Evolutionary conservation across 2,329 filamentous ascomycete species (phyloP), one percentile per base, ranked within the genome.

Genomic region (Claviceps sp.): DNA sequence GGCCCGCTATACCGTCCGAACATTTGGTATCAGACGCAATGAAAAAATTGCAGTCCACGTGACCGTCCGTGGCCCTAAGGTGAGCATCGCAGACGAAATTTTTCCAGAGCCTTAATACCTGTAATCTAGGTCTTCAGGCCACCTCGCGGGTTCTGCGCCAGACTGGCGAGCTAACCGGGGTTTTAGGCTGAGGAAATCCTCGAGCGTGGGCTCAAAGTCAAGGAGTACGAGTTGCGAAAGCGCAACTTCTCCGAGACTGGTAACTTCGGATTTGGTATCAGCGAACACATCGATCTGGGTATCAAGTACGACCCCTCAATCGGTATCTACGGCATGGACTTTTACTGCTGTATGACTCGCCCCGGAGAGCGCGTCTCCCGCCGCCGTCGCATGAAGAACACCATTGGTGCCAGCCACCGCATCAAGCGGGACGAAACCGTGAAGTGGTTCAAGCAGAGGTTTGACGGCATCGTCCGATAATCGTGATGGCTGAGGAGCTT

Each of bases 301-400:
- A 98, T 98, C 88, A 98, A 98, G 85, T 96, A 96, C 81, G 90
- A 96, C 79, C 90, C 90, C 60, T 86, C 82, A 60, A 96, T 96
- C 66, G 90, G 90, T 84, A 96, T 96, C 75, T 96, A 95, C 82
- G 90, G 93, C 73, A 98, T 98, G 93, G 93, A 98, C 79, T 98
- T 98, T 79, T 98, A 96, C 86, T 90, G 85, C 87, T 97, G 91
- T 88, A 98, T 98, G 93, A 95, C 89, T 80, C 90, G 93, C 69
- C 93, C 91, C 67, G 93, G 93, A 78, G 90, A 95, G 83, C 90
- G 93, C 72, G 88, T 98, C 72, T 86, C 88, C 72, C 91, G 89
- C 80, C 89, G 93, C 70, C 86, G 91, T 72, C 88, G 91, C 69
- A 83, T 78, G 77, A 86, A 94, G 83, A 79, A 82, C 78, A 81